phyloP scores from a whole-genome alignment of 495 filamentous ascomycete species.

The Trichocladium antarcticum region DNA sequence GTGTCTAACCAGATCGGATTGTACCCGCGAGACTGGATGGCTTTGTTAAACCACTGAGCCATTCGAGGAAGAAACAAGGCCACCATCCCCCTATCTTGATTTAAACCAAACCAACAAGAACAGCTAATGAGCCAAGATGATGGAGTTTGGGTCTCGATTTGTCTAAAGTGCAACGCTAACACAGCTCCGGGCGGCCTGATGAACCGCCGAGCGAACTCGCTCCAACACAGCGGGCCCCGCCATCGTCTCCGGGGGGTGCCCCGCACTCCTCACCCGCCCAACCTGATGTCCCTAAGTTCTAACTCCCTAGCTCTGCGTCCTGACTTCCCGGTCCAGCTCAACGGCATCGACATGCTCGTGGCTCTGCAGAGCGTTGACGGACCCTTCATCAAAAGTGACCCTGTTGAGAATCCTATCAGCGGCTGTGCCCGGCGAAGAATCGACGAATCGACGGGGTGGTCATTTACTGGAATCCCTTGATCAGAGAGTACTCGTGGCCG shows the following conservation, averaged over 20 bases:
- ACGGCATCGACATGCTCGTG: constrained; percentile 59
- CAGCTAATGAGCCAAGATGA: too few relatives aligned
- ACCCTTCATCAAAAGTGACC: constrained; percentile 59
- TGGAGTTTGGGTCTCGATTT: too few relatives aligned
- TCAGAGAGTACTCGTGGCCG: constrained; percentile 67
- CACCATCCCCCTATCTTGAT: too few relatives aligned
- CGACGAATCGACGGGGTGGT: background rate
- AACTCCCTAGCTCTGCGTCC: constrained; percentile 43
- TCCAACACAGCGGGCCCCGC: background rate
- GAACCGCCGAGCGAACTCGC: background rate
- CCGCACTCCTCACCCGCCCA: constrained; percentile 4
- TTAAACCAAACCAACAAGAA: too few relatives aligned
- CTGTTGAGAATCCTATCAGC: constrained; percentile 34
- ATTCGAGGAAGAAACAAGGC: too few relatives aligned
- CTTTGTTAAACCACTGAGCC: too few relatives aligned
- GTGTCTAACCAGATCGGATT: too few relatives aligned
- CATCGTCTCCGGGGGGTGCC: constrained; percentile 13
- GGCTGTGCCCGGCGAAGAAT: background rate
- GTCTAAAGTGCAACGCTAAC: too few relatives aligned
- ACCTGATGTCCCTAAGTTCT: constrained; percentile 27
- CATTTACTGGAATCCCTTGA: constrained; percentile 90
- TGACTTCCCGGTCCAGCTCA: constrained; percentile 61
- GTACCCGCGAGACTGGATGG: too few relatives aligned
- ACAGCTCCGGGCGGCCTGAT: background rate
- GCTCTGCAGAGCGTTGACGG: constrained; percentile 47